These are phyloP conservation scores for Rhodotorula taiwanensis DNA, from an alignment of 768 basidiomycete genomes.

Conservation along the genomic window DNA sequence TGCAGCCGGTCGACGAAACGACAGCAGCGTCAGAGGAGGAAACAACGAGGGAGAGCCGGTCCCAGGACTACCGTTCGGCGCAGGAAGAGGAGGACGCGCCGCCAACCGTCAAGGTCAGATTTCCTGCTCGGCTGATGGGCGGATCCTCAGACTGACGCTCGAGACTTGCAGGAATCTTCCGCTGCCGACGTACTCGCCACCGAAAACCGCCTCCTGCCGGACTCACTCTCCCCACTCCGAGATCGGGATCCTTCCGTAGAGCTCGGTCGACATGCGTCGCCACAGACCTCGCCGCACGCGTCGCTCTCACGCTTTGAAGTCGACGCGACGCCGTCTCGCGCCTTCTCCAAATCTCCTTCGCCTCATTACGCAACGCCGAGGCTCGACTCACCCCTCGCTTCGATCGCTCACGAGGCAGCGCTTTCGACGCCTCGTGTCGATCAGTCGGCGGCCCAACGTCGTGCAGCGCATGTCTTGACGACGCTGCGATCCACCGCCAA, in stretches of 20 bases:
- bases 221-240: conserved; percentile 22
- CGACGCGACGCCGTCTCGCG: conserved; percentile 17
- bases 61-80: too few species aligned
- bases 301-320: background rate
- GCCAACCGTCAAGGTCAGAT: background rate
- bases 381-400: conserved; percentile 21
- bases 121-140: background rate
- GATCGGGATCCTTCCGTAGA: conserved; percentile 7
- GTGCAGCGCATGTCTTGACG: conserved; percentile 71
- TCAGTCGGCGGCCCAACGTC: conserved; percentile 47
- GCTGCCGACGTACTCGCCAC: background rate
- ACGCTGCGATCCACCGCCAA: conserved; percentile 76
- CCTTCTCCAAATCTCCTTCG: conserved; percentile 5
- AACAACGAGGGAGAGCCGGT: background rate
- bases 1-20: background rate
- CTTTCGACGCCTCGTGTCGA: conserved; percentile 10
- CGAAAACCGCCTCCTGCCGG: conserved; percentile 1
- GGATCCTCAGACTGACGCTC: background rate
- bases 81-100: background rate
- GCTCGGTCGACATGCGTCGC: conserved; percentile 24
- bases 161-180: background rate
- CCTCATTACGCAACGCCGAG: background rate
- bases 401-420: background rate
- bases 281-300: conserved; percentile 3
- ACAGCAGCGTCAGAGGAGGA: background rate